Conservation (phyloP, 2,329 filamentous ascomycete species). For the Calonectria pseudoturangicola region DNA sequence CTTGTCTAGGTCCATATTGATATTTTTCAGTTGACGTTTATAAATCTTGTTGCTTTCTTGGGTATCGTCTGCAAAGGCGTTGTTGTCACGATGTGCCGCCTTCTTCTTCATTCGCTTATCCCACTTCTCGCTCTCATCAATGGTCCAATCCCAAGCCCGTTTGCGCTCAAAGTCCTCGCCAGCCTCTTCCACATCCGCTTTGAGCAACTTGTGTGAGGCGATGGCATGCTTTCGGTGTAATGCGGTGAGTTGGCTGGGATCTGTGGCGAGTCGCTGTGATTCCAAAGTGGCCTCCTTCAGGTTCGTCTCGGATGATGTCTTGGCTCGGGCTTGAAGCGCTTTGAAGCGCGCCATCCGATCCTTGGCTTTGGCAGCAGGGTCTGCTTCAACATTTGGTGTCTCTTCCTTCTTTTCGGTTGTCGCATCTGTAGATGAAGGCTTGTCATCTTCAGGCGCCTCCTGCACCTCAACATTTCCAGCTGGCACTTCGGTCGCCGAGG, state of each 20-base stretch:
- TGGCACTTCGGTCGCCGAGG: not conserved
- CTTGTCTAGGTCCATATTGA: slow-evolving; percentile 85
- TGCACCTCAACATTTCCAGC: slow-evolving; percentile 6
- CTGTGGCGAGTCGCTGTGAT: slow-evolving; percentile 85
- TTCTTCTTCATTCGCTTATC: slow-evolving; percentile 93
- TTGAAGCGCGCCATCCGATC: slow-evolving; percentile 90
- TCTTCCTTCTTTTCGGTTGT: slow-evolving; percentile 42
- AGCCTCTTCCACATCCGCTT: slow-evolving; percentile 89
- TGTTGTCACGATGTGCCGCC: slow-evolving; percentile 85
- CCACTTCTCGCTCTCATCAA: slow-evolving; percentile 96
- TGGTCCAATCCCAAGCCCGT: slow-evolving; percentile 98
- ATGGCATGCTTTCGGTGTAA: slow-evolving; percentile 91
- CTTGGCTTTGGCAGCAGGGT: slow-evolving; percentile 69
- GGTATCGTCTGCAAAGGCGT: slow-evolving; percentile 91
- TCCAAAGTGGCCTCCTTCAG: slow-evolving; percentile 89
- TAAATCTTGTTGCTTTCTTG: slow-evolving; percentile 94
- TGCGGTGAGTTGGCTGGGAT: slow-evolving; percentile 84
- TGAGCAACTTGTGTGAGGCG: slow-evolving; percentile 93
- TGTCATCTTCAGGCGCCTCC: slow-evolving; percentile 12
- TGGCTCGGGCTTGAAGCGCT: slow-evolving; percentile 87
- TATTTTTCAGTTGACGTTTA: slow-evolving; percentile 88
- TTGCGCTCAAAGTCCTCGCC: slow-evolving; percentile 98
- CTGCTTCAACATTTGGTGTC: slow-evolving; percentile 45
- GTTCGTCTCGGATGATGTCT: slow-evolving; percentile 83
- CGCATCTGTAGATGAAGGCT: slow-evolving; percentile 32